A percentile compares a stretch with the other conserved stretches of the same genome.
Conservation (phyloP, 495 filamentous ascomycete genomes). For the Physcia stellaris region DNA sequence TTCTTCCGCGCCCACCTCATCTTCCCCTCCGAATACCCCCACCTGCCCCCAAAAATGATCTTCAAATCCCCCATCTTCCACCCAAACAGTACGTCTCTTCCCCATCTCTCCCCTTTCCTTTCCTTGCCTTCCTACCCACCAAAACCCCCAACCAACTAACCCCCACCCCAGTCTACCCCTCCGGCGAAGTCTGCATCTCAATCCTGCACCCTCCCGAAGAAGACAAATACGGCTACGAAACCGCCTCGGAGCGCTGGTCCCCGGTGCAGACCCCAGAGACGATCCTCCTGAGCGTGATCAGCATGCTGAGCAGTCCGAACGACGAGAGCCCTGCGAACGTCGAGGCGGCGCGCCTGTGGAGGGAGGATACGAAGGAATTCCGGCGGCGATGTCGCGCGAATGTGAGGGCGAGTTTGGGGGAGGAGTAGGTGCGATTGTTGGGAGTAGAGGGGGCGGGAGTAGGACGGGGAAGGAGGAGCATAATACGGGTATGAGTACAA, state of each 20-base stretch:
- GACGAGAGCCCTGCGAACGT: slow-evolving; percentile 93
- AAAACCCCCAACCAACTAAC: too few species aligned
- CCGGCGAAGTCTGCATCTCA: slow-evolving; percentile 88
- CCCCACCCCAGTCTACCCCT: slow-evolving; percentile 62
- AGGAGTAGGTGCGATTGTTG: too few species aligned
- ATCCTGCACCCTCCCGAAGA: slow-evolving; percentile 95
- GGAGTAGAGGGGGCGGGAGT: too few species aligned
- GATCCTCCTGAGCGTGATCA: slow-evolving; percentile 84
- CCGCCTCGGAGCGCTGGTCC: slow-evolving; percentile 82
- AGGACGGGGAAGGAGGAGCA: too few species aligned
- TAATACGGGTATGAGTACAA: too few species aligned
- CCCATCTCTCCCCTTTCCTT: background rate
- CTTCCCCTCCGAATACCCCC: slow-evolving; percentile 77
- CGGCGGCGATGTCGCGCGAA: slow-evolving; percentile 60
- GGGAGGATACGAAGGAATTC: slow-evolving; percentile 73
- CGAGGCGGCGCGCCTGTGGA: slow-evolving; percentile 77
- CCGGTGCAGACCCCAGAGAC: slow-evolving; percentile 97
- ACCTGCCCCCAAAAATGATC: slow-evolving; percentile 78
- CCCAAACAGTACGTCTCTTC: slow-evolving; percentile 54
- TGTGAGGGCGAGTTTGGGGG: slow-evolving; percentile 74
- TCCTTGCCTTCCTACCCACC: too few species aligned
- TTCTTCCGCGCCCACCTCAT: slow-evolving; percentile 73
- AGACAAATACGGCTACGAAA: slow-evolving; percentile 91
- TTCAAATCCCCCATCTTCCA: slow-evolving; percentile 88
- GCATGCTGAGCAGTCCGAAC: slow-evolving; percentile 84